These are phyloP conservation scores for Teunomyces lycoperdinae DNA, from an alignment of 805 yeast species.

Conservation along the genomic window DNA sequence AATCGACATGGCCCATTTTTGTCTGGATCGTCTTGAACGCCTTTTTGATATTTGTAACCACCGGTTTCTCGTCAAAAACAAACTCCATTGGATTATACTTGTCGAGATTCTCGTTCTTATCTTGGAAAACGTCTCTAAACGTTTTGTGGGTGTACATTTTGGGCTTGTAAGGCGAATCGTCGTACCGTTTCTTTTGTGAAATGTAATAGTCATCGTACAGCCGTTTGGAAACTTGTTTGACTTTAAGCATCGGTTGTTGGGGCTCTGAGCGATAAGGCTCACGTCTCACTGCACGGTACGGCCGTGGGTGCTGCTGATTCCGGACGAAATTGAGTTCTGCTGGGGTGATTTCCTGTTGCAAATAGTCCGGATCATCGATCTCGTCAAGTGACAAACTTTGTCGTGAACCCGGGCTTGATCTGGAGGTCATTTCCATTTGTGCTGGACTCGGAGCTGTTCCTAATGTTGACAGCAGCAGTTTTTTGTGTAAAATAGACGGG, in stretches of 20 bases:
- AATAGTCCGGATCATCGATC: slow-evolving; percentile 19
- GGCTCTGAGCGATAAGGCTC: slow-evolving; percentile 1
- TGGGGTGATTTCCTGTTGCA: slow-evolving; percentile 36
- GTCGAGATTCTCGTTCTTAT: slow-evolving; percentile 26
- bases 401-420: not conserved
- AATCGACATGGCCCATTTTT: slow-evolving; percentile 30
- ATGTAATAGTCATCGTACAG: slow-evolving; percentile 32
- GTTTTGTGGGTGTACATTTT: slow-evolving; percentile 39
- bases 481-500: not conserved
- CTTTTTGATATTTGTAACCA: slow-evolving; percentile 13
- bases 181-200: slow-evolving; percentile 34
- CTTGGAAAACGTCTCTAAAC: slow-evolving; percentile 35
- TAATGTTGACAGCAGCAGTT: not conserved
- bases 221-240: slow-evolving; percentile 5
- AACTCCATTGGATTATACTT: slow-evolving; percentile 39
- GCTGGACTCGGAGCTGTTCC: not conserved
- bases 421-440: not conserved
- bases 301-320: not conserved
- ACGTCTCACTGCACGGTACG: slow-evolving; percentile 3
- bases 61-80: slow-evolving; percentile 32
- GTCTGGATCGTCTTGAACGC: slow-evolving; percentile 28
- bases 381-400: not conserved
- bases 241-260: not conserved
- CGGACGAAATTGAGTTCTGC: slow-evolving; percentile 28
- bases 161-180: slow-evolving; percentile 33